phyloP scores from a whole-genome alignment of 495 filamentous ascomycete species.

The Penicillium dipodomyicola region DNA sequence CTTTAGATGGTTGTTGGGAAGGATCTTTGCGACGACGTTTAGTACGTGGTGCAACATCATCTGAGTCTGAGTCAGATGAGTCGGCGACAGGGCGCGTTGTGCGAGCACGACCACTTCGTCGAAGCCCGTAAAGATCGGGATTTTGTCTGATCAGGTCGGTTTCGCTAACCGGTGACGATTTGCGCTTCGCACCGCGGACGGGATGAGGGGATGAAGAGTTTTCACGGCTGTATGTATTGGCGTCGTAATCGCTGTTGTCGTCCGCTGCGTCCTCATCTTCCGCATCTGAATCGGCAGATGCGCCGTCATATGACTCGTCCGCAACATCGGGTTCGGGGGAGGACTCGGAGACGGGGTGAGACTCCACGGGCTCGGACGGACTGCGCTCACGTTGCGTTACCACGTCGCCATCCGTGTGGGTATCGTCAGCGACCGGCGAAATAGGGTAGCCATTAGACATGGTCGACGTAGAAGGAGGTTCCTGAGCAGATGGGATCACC shows the following conservation, averaged over 20 bases:
- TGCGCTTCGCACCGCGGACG: constrained; percentile 69
- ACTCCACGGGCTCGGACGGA: constrained; percentile 50
- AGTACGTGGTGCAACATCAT: constrained; percentile 41
- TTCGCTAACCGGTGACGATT: constrained; percentile 66
- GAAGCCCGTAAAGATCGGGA: constrained; percentile 92
- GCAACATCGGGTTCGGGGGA: constrained; percentile 63
- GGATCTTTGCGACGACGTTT: constrained; percentile 42
- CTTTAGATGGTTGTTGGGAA: constrained; percentile 45
- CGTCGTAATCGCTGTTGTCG: constrained; percentile 59
- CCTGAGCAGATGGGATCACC: constrained; percentile 51
- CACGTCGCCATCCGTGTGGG: constrained; percentile 36
- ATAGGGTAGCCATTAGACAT: constrained; percentile 51
- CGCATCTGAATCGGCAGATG: constrained; percentile 42
- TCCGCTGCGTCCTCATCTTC: constrained; percentile 79
- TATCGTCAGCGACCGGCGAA: constrained; percentile 38
- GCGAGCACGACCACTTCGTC: constrained; percentile 74
- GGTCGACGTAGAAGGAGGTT: constrained; percentile 39
- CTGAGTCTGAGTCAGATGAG: constrained; percentile 65
- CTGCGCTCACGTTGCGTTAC: constrained; percentile 51
- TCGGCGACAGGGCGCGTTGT: constrained; percentile 58
- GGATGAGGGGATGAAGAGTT: constrained; percentile 67
- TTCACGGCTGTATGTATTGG: constrained; percentile 49
- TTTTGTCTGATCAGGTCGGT: constrained; percentile 83
- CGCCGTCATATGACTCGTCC: constrained; percentile 50
- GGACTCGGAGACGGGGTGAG: constrained; percentile 44